Base-by-base conservation (phyloP, 345 rosid species). In the Pelargonium nanum region DNA sequence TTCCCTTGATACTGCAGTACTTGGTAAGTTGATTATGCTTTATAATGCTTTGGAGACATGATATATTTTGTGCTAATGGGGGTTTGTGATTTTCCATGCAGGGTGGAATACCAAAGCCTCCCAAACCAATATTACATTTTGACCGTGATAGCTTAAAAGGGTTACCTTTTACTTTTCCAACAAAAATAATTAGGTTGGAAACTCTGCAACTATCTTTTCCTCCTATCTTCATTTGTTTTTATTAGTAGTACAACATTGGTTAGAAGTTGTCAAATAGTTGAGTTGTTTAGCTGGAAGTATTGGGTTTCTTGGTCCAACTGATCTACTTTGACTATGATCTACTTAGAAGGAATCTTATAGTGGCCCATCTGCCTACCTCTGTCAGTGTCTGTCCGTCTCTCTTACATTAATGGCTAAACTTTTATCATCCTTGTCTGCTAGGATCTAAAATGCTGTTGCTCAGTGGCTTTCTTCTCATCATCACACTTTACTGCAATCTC, bases 41-140 rank as follows among this genome's bases (percentile, higher is more conserved):
- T 22, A 57, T 67, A 54, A 40, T 63, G 44, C 57, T 40, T 28
- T 22, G 19, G 63, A 22, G 58, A 20, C 54, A 30, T 19, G 26
- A 50, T 8, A 21, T 57, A 67, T 17, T 53, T 34, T 54, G 0
- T 51, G 6, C 8, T 58, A 63, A 55, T 66, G 61, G 24, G 40
- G 26, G 56, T 53, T 58, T 59, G 22, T 64, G 24, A 32, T 53
- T 58, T 21, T 57, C 68, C 53, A 54, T 73, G 69, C 79, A 75
- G 81, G 98, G 96, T 57, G 96, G 96, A 71, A 85, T 91, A 74
- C 79, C 84, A 53, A 83, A 76, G 81, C 92, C 98, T 78, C 70
- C 79, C 32, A 76, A 83, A 78, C 87, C 85, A 24, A 55, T 83
- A 60, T 76, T 82, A 30, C 71, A 73, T 53, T 83, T 80, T 60